phyloP scores from a whole-genome alignment of 1,284 basidiomycete genomes.

The Trichosporon faecale region DNA sequence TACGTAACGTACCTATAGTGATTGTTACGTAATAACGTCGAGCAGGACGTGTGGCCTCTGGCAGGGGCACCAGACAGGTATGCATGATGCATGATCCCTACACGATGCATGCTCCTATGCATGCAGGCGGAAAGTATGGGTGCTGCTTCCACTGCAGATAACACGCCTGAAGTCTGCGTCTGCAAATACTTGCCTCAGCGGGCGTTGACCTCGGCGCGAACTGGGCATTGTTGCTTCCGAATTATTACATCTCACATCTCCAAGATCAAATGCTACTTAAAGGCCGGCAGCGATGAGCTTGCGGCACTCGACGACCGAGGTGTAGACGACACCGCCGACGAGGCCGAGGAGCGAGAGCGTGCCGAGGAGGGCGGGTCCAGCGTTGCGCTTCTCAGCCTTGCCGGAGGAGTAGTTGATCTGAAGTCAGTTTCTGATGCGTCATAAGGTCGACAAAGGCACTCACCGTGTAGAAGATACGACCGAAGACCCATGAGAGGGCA shows the following conservation, averaged over 20 bases:
- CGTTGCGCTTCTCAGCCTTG: slow-evolving; percentile 23
- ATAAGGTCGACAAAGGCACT: slow-evolving; percentile 10
- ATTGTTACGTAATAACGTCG: background rate
- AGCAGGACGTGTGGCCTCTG: too few relatives aligned
- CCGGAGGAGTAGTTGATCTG: slow-evolving; percentile 35
- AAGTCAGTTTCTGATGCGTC: background rate
- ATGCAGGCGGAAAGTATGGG: too few relatives aligned
- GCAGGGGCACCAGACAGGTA: too few relatives aligned
- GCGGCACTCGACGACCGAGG: slow-evolving; percentile 1
- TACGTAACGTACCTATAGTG: background rate
- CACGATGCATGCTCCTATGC: too few relatives aligned
- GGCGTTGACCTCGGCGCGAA: too few relatives aligned
- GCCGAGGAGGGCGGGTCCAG: slow-evolving; percentile 22
- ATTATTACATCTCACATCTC: background rate
- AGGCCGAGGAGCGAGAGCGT: slow-evolving; percentile 25
- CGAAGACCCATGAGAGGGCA: slow-evolving; percentile 30
- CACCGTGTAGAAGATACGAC: slow-evolving; percentile 40
- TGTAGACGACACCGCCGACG: slow-evolving; percentile 2
- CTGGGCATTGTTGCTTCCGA: too few relatives aligned
- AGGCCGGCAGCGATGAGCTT: slow-evolving; percentile 21
- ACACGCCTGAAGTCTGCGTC: too few relatives aligned
- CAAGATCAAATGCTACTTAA: background rate
- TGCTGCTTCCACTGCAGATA: too few relatives aligned
- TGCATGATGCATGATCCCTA: too few relatives aligned
- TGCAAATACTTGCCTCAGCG: too few relatives aligned